Base-by-base conservation (phyloP, 768 basidiomycete species). In the Xerocomellus chrysenteron region DNA sequence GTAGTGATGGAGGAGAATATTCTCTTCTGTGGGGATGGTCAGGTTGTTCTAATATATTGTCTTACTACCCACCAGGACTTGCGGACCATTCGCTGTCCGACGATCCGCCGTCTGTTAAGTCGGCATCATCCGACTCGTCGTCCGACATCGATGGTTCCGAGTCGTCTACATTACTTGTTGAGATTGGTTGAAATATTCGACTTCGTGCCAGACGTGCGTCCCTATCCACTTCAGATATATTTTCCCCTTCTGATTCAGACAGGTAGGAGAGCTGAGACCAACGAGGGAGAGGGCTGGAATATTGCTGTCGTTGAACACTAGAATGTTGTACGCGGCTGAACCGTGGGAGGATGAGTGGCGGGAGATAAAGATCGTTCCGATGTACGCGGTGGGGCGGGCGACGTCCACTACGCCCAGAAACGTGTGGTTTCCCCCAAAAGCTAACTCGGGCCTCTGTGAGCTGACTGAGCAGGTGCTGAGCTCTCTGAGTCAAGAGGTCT, bases 61-160 rank as follows among this genome's bases (percentile, higher is more conserved):
- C 3, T 30, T n/a, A 28, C 3, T 41, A 62, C 65, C 44, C 42
- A 69, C 69, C 50, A 44, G 49, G 77, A 80, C 49, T 75, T 73
- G 67, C 74, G 74, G 81, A 78, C 44, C 65, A 67, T 24, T 76
- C 73, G 48, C 73, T 78, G 17, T 70, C 71, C 19, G 64, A 72
- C 11, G 74, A 71, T 46, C 55, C 60, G 8, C 69, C 74, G 46
- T 87, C 86, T 2, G 84, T 87, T 47, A 88, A 65, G 64, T 87
- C 87, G 24, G 82, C 84, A 59, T 89, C 75, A 61, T 92, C 92
- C 3, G 91, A 92, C 69, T 93, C 91, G 59, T 92, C 90, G 48
- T 84, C 87, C 10, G 82, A 83, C 64, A 85, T 77, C 51, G 75
- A 78, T 17, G 73, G 74, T 47, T 85, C 74, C 19, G 78, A 81